phyloP scores from a whole-genome alignment of 2,329 filamentous ascomycete genomes.

The Lasiodiplodia gonubiensis region DNA sequence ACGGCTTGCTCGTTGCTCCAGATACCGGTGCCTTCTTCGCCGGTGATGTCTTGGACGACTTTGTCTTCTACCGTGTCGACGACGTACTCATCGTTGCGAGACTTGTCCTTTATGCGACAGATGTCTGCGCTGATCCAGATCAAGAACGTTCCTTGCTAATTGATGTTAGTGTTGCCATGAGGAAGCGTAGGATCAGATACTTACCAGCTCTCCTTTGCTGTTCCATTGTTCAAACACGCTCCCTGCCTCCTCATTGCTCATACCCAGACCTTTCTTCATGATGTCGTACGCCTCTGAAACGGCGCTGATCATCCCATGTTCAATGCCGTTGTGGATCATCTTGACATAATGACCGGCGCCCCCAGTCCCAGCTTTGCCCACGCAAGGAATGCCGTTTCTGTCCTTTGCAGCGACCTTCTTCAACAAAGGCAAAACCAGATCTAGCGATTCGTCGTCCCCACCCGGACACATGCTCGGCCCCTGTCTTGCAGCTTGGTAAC shows the following conservation, averaged over 20 bases:
- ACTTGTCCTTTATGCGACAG: constrained; percentile 56
- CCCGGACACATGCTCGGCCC: constrained; percentile 73
- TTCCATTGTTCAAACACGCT: constrained; percentile 67
- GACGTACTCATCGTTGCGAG: constrained; percentile 53
- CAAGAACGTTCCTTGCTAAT: constrained; percentile 62
- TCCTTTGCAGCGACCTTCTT: constrained; percentile 68
- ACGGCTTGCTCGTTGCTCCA: constrained; percentile 70
- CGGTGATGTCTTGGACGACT: constrained; percentile 71
- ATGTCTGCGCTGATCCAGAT: constrained; percentile 68
- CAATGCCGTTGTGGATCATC: constrained; percentile 78
- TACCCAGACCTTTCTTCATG: constrained; percentile 61
- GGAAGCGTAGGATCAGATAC: constrained; percentile 5
- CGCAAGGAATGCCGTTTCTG: constrained; percentile 63
- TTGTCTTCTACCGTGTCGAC: constrained; percentile 70
- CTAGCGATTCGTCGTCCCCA: constrained; percentile 62
- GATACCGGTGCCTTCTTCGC: constrained; percentile 69
- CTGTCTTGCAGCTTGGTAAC: constrained; percentile 69
- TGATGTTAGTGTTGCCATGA: background rate
- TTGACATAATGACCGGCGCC: constrained; percentile 75
- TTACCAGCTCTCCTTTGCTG: constrained; percentile 60
- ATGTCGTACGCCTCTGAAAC: constrained; percentile 70
- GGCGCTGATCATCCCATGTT: constrained; percentile 72
- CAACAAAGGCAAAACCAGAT: constrained; percentile 66
- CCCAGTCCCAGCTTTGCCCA: constrained; percentile 64
- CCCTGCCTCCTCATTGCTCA: constrained; percentile 66